Conservation (phyloP, 2,329 filamentous ascomycete species). For the Bertia moriformis region DNA sequence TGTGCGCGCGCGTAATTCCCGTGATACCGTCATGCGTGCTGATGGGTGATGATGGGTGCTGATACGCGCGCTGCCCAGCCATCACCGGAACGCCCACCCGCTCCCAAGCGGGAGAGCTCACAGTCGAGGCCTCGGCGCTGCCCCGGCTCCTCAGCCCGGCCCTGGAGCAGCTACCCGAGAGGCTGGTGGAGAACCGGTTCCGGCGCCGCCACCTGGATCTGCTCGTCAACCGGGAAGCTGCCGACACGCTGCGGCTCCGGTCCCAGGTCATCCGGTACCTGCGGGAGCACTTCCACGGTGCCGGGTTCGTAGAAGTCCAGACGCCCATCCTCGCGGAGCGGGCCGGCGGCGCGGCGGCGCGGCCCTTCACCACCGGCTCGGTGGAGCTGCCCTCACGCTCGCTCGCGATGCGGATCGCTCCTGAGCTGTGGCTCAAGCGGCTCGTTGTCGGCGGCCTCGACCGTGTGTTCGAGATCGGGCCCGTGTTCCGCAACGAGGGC, state of each 20-base stretch:
- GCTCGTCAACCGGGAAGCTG: slow-evolving; percentile 55
- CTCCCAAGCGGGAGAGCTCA: slow-evolving; percentile 61
- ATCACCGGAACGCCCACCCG: slow-evolving; percentile 56
- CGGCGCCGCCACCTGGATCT: slow-evolving; percentile 76
- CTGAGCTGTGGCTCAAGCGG: slow-evolving; percentile 88
- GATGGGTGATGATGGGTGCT: slow-evolving; percentile 4
- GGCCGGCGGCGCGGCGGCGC: slow-evolving; percentile 75
- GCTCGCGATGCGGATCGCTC: slow-evolving; percentile 73
- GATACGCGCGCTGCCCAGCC: slow-evolving; percentile 30
- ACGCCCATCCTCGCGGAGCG: slow-evolving; percentile 75
- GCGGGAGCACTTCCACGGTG: slow-evolving; percentile 56
- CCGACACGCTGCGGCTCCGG: slow-evolving; percentile 60
- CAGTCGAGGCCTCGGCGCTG: slow-evolving; percentile 51
- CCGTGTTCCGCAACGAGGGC: slow-evolving; percentile 85
- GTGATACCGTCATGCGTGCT: slow-evolving; percentile 3
- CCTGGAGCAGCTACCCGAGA: slow-evolving; percentile 63
- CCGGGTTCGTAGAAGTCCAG: slow-evolving; percentile 71
- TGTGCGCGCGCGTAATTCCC: slow-evolving; percentile 6
- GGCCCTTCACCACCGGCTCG: slow-evolving; percentile 69
- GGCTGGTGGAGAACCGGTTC: slow-evolving; percentile 57
- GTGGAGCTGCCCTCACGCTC: slow-evolving; percentile 61
- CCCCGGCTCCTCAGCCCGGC: slow-evolving; percentile 65
- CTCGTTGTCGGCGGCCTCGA: slow-evolving; percentile 80
- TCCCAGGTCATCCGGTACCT: slow-evolving; percentile 62
- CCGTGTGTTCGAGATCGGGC: slow-evolving; percentile 82